Conservation (phyloP, 306 rosid genomes). For the Datisca glomerata region DNA sequence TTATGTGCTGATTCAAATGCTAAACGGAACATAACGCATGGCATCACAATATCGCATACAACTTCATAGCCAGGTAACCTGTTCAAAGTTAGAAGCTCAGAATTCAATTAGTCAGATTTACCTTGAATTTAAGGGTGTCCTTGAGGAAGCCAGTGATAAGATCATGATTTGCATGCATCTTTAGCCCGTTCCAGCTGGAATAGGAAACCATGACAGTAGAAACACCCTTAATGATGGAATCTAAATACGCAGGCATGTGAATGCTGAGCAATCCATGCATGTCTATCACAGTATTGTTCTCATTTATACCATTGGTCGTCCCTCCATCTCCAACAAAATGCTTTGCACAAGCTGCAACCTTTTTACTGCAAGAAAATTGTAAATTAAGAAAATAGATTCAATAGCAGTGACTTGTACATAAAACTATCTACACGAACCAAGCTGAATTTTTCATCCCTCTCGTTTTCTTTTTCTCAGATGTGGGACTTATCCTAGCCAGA, state of each 20-base stretch:
- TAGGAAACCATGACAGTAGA: conserved; percentile 82
- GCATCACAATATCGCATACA: not conserved
- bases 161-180: conserved; percentile 84
- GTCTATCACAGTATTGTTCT: conserved; percentile 57
- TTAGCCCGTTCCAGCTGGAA: conserved; percentile 90
- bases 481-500: too few species aligned
- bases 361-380: conserved; percentile 35
- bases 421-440: too few species aligned
- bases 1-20: too few species aligned
- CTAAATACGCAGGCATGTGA: conserved; percentile 93
- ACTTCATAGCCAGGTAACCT: too few species aligned
- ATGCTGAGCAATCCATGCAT: conserved; percentile 67
- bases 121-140: conserved; percentile 81
- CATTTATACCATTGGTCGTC: conserved; percentile 68
- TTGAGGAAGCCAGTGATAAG: conserved; percentile 66
- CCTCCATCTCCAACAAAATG: conserved; percentile 99
- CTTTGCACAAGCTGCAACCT: conserved; percentile 96
- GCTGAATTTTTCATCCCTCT: too few species aligned
- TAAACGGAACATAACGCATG: too few species aligned
- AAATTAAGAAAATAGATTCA: conserved; percentile 1
- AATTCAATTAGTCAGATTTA: conserved; percentile 5
- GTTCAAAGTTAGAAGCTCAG: too few species aligned
- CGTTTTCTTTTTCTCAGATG: not conserved
- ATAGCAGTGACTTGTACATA: not conserved
- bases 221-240: conserved; percentile 77